Percentiles rank a stretch among this genome's conserved stretches.
These are phyloP conservation scores for Nicotiana otophora DNA, from an alignment of 257 asterid genomes.

Conservation along the genomic window DNA sequence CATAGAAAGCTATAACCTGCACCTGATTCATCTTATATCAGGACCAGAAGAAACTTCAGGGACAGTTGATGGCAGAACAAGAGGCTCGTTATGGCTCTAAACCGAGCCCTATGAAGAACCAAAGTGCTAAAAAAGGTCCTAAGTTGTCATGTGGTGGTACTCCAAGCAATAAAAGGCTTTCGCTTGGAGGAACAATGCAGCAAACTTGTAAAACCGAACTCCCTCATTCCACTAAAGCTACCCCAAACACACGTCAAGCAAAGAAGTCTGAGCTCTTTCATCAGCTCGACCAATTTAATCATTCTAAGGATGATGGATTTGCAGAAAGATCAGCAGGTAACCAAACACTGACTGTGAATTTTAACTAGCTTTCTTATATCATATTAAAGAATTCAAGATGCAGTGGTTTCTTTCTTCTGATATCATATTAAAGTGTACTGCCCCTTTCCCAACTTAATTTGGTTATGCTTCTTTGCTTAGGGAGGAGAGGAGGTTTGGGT, in stretches of 20 bases:
- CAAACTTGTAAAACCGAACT: slow-evolving; percentile 30
- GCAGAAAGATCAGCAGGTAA: slow-evolving; percentile 59
- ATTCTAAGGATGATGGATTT: slow-evolving; percentile 41
- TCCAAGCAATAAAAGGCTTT: slow-evolving; percentile 25
- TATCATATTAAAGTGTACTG: neutral
- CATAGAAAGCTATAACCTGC: neutral
- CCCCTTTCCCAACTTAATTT: neutral
- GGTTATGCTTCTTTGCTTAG: slow-evolving; percentile 24
- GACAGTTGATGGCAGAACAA: slow-evolving; percentile 40
- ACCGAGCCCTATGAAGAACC: slow-evolving; percentile 46
- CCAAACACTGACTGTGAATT: neutral
- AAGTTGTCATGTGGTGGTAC: slow-evolving; percentile 28
- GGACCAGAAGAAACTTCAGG: slow-evolving; percentile 69
- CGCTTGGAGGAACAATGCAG: slow-evolving; percentile 29
- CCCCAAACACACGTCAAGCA: slow-evolving; percentile 31
- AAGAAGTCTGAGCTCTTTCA: slow-evolving; percentile 27
- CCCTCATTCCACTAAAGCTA: slow-evolving; percentile 29
- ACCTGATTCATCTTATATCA: slow-evolving; percentile 24
- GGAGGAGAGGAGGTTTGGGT: slow-evolving; percentile 89
- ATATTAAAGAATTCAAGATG: neutral
- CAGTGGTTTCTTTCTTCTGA: neutral
- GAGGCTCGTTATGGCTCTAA: slow-evolving; percentile 45
- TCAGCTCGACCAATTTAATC: slow-evolving; percentile 22
- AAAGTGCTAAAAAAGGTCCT: slow-evolving; percentile 29
- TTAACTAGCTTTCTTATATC: neutral